phyloP scores from a whole-genome alignment of 805 yeast genomes.

The Monosporozyma servazzii region DNA sequence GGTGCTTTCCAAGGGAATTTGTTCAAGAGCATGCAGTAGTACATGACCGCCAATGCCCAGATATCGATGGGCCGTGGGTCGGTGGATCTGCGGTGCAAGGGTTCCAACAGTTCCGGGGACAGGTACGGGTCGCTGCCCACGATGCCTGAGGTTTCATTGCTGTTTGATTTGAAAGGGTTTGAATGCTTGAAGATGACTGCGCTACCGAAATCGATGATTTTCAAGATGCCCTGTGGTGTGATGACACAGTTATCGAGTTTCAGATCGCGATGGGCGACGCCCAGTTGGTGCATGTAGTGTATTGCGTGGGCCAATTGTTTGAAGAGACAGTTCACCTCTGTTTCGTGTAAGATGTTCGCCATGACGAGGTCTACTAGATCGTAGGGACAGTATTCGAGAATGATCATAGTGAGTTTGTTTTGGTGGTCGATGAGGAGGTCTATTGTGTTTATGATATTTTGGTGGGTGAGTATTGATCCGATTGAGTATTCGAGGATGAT shows the following conservation, averaged over 20 bases:
- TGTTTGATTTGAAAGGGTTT: too few relatives aligned
- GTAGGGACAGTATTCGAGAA: constrained; percentile 84
- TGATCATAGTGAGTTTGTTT: constrained; percentile 47
- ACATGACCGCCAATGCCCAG: constrained; percentile 91
- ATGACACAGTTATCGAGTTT: constrained; percentile 93
- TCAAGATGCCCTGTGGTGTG: constrained; percentile 59
- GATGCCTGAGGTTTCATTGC: too few relatives aligned
- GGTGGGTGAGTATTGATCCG: constrained; percentile 70
- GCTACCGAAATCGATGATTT: constrained; percentile 88
- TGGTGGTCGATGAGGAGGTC: constrained; percentile 42
- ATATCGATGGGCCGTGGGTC: constrained; percentile 86
- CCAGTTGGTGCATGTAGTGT: constrained; percentile 63
- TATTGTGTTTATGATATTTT: constrained; percentile 69
- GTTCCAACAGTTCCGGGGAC: constrained; percentile 77
- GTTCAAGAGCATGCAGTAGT: constrained; percentile 78
- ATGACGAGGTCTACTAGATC: constrained; percentile 91
- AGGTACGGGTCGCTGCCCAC: constrained; percentile 95
- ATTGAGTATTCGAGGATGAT: constrained; percentile 76
- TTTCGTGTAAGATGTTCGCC: constrained; percentile 67
- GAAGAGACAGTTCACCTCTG: constrained; percentile 73
- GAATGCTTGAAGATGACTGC: constrained; percentile 77
- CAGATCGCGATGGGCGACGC: constrained; percentile 87
- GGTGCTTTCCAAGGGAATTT: constrained; percentile 96
- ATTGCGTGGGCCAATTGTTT: constrained; percentile 75
- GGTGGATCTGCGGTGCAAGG: constrained; percentile 33